phyloP scores from a whole-genome alignment of 1,139 yeast species.

The Schwanniomyces etchellsii region DNA sequence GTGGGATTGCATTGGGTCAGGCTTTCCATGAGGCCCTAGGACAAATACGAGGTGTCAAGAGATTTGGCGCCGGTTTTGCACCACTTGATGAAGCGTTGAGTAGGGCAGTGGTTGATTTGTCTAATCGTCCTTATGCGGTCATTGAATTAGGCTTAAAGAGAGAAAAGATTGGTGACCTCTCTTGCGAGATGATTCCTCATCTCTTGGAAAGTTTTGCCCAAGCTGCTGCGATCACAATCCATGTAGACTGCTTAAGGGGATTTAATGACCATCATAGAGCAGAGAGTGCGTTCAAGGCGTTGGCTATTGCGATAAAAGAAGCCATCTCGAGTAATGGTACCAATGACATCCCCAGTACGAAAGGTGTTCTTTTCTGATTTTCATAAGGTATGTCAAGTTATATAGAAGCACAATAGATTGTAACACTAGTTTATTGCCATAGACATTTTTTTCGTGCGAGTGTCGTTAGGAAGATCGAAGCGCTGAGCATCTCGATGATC shows the following conservation, averaged over 20 bases:
- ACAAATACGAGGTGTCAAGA: slow-evolving; percentile 79
- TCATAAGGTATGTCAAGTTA: no score
- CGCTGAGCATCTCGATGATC: no score
- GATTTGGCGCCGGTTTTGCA: slow-evolving; percentile 93
- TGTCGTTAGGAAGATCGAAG: not conserved
- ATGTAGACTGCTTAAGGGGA: slow-evolving; percentile 91
- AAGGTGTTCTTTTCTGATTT: slow-evolving; percentile 77
- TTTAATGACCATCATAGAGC: slow-evolving; percentile 94
- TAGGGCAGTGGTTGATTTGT: slow-evolving; percentile 89
- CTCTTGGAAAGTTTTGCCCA: slow-evolving; percentile 91
- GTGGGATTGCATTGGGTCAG: slow-evolving; percentile 83
- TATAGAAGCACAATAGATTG: no score
- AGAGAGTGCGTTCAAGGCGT: slow-evolving; percentile 92
- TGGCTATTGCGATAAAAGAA: slow-evolving; percentile 87
- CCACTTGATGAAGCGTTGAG: slow-evolving; percentile 95
- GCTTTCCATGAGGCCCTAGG: slow-evolving; percentile 91
- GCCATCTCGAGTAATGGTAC: slow-evolving; percentile 81
- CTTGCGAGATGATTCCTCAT: slow-evolving; percentile 96
- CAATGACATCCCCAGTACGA: slow-evolving; percentile 90
- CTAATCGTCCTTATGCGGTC: slow-evolving; percentile 89
- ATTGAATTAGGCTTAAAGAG: slow-evolving; percentile 84
- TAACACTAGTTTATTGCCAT: no score
- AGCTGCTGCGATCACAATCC: slow-evolving; percentile 84
- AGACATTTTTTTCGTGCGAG: no score
- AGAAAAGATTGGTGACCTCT: slow-evolving; percentile 87